Conservation (phyloP, 2,329 filamentous ascomycete genomes). For the Fusarium subtropicale region DNA sequence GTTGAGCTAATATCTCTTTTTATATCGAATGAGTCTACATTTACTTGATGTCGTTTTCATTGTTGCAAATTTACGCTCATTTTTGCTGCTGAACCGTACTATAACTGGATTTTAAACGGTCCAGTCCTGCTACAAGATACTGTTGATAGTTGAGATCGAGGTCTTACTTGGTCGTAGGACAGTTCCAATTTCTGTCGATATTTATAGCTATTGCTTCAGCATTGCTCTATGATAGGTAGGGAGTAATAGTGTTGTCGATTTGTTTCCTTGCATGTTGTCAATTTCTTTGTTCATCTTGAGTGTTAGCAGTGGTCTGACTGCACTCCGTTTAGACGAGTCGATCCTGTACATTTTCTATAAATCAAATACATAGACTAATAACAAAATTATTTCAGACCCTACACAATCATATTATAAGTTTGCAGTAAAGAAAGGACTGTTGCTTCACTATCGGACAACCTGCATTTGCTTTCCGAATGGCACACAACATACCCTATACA, state of each 20-base stretch:
- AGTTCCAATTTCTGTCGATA: background rate
- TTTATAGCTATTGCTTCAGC: slow-evolving; percentile 8
- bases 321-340: background rate
- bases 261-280: background rate
- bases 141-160: background rate
- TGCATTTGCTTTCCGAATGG: background rate
- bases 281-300: background rate
- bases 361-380: background rate
- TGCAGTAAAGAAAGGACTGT: background rate
- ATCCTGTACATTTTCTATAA: background rate
- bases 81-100: background rate
- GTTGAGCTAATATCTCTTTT: no score
- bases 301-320: background rate
- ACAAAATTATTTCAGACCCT: background rate
- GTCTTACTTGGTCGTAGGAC: background rate
- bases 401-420: background rate
- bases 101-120: background rate
- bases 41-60: background rate
- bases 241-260: background rate
- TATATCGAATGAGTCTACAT: no score
- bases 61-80: background rate
- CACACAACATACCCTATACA: background rate
- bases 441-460: no score
- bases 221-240: background rate
- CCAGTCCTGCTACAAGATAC: background rate